Evolutionary conservation across 73 alveolate species (phyloP).

Genomic region (Symbiodinium pilosum): DNA sequence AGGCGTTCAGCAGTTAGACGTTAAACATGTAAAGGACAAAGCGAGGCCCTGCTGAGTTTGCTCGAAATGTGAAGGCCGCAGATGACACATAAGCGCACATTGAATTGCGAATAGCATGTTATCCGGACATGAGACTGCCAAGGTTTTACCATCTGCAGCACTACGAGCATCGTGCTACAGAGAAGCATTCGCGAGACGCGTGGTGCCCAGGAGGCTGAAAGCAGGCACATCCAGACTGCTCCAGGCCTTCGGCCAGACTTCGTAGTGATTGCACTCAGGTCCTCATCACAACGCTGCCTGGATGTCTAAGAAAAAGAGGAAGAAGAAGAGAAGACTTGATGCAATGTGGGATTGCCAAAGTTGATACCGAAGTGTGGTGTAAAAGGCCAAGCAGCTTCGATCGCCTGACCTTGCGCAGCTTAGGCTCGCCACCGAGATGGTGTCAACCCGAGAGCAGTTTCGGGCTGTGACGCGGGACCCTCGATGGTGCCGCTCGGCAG

Average conservation of each 20-base stretch:
- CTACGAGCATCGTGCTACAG: conserved; percentile 80
- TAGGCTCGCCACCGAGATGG: conserved; percentile 78
- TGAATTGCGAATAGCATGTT: no score
- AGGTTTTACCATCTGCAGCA: conserved; percentile 94
- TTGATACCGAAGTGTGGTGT: no score
- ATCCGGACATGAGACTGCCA: no score
- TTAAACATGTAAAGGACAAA: no score
- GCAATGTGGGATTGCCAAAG: no score
- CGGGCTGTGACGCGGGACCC: conserved; percentile 88
- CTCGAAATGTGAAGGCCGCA: no score
- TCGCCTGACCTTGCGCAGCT: neutral
- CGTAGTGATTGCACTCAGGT: neutral
- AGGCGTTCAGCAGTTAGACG: no score
- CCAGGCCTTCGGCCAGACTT: neutral
- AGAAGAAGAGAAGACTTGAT: no score
- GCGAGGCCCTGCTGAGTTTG: no score
- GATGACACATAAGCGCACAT: no score
- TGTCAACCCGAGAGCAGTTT: conserved; percentile 61
- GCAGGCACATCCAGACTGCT: no score
- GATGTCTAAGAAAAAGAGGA: neutral
- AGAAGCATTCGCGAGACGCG: conserved; percentile 51
- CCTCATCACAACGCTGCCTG: conserved; percentile 12
- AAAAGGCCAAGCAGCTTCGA: no score
- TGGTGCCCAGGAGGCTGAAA: neutral
- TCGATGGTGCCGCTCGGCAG: conserved; percentile 52